Percentiles rank a stretch among this genome's conserved stretches.
Conservation (phyloP, 2,329 filamentous ascomycete genomes). For the Coleophoma cylindrospora region DNA sequence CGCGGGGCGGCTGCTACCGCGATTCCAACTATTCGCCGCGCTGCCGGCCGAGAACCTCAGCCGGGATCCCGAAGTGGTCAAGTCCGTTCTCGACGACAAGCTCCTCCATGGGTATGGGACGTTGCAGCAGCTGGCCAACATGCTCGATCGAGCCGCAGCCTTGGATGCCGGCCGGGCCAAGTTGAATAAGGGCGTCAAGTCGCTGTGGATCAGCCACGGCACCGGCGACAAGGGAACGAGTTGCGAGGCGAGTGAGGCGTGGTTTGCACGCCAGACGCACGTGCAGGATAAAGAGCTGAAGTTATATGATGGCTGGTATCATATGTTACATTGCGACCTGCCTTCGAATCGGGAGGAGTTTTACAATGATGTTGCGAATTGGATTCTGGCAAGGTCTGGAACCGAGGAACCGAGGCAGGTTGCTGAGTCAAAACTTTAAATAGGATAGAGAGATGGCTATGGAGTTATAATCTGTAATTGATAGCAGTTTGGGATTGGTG, state of each 20-base stretch:
- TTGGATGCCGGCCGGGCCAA: slow-evolving; percentile 51
- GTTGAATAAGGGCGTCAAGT: slow-evolving; percentile 49
- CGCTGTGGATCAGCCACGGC: slow-evolving; percentile 72
- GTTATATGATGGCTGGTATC: slow-evolving; percentile 72
- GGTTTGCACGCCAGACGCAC: slow-evolving; percentile 49
- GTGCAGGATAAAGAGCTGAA: slow-evolving; percentile 67
- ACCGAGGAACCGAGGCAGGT: slow-evolving; percentile 1
- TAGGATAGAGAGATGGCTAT: too few species aligned
- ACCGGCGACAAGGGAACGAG: slow-evolving; percentile 67
- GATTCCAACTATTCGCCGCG: slow-evolving; percentile 59
- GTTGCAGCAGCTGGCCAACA: slow-evolving; percentile 69
- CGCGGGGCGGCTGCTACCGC: slow-evolving; percentile 62
- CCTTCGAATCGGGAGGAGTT: slow-evolving; percentile 31
- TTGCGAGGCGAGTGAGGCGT: slow-evolving; percentile 58
- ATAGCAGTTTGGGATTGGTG: too few species aligned
- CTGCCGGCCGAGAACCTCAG: slow-evolving; percentile 61
- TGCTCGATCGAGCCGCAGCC: slow-evolving; percentile 68
- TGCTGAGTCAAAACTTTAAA: slow-evolving; percentile 14
- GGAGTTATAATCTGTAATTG: too few species aligned
- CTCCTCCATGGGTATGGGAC: slow-evolving; percentile 82
- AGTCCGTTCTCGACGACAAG: slow-evolving; percentile 57
- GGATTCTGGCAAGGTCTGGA: slow-evolving; percentile 50
- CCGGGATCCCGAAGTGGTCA: slow-evolving; percentile 59
- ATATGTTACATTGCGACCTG: slow-evolving; percentile 63
- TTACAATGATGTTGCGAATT: slow-evolving; percentile 55